Base-by-base conservation (phyloP, 202 grass and related monocot genomes). In the Bolboschoenoplectus hybrid region DNA sequence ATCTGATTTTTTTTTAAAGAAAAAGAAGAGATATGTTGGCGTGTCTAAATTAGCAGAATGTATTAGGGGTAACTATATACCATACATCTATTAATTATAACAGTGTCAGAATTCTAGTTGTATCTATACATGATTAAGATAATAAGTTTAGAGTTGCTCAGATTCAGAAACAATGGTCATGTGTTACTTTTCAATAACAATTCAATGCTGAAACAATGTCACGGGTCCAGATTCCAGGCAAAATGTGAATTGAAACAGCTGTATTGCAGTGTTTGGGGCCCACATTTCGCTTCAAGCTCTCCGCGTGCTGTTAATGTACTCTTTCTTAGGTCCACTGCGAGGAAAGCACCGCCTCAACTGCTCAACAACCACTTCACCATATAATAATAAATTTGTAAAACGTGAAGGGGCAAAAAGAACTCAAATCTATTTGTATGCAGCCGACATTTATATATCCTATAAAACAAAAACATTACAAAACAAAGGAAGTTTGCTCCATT, bases 191-290 rank as follows among this genome's bases (percentile, higher is more conserved):
- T 34, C 61, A 34, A 63, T 26, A 63, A 26, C 61, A 63, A 26
- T 39, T 68, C 9, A 12, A 68, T 72, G 20, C 2, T 19, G 16
- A 72, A 72, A 47, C 36, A 70, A n/a, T 47, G 68, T 47, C 68
- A 46, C 16, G 39, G 39, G 38, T 45, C 38, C 39, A 45, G 9
- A 52, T 75, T 72, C n/a, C 12, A 20, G 19, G 17, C 44, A 51
- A 51, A 32, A 34, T 74, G 19, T 49, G 51, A 51, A 75, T 75
- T 50, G 8, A 51, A 26, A 75, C 71, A 75, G 46, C 71, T 75
- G 46, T 49, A 57, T 19, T 39, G 6, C 32, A 39, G 32, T 57
- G 51, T 79, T n/a, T 34, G 51, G 51, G 36, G 47, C 6, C 74
- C 74, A 38, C 14, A 38, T n/a, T 39, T 56, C 19, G 45, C 70